Evolutionary conservation across 129 eudicot genomes (phyloP).

Genomic region (Gnaphalium uliginosum): DNA sequence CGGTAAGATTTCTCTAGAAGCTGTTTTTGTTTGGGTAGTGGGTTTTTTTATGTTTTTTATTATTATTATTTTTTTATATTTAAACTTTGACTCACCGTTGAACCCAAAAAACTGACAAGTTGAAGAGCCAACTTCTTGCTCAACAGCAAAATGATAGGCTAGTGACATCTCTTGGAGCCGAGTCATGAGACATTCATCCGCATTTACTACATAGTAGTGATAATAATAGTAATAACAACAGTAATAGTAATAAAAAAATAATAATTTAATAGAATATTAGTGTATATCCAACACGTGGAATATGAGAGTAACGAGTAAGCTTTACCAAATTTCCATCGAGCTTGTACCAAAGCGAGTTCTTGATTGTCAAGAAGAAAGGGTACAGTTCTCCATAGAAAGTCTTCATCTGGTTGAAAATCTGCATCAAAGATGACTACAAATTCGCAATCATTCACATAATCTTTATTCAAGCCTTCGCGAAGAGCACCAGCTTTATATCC

Average conservation of each 20-base stretch:
- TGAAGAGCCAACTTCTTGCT: slow-evolving; percentile 91
- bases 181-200: slow-evolving; percentile 83
- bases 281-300: neutral
- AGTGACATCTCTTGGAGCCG: slow-evolving; percentile 89
- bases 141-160: slow-evolving; percentile 77
- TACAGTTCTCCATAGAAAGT: slow-evolving; percentile 68
- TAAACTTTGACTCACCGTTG: slow-evolving; percentile 50
- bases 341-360: slow-evolving; percentile 81
- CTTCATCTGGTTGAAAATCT: slow-evolving; percentile 82
- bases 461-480: slow-evolving; percentile 67
- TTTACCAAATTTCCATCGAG: slow-evolving; percentile 90
- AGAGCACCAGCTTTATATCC: slow-evolving; percentile 94
- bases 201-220: slow-evolving; percentile 50
- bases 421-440: slow-evolving; percentile 83
- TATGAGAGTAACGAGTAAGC: slow-evolving; percentile 19
- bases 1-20: neutral
- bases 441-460: slow-evolving; percentile 66
- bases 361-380: slow-evolving; percentile 75
- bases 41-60: no score
- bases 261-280: neutral
- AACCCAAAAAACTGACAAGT: slow-evolving; percentile 81
- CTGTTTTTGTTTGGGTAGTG: neutral
- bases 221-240: neutral
- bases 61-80: no score
- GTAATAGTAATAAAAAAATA: neutral